Conservation (phyloP, 495 filamentous ascomycete species). For the Niebla homalea region DNA sequence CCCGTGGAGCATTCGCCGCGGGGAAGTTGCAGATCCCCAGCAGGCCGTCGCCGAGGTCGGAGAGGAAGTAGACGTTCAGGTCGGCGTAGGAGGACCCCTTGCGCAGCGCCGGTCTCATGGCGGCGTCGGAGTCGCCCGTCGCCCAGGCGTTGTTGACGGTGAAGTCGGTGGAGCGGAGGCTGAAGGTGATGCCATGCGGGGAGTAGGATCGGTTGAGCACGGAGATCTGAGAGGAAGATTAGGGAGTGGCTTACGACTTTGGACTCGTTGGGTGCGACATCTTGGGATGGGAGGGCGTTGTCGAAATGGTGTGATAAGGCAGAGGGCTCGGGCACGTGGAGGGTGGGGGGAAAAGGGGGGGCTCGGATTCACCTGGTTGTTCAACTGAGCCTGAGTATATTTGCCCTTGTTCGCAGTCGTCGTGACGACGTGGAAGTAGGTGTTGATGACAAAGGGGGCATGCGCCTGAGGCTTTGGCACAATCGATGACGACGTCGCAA, state of each 20-base stretch:
- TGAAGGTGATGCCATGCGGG: constrained; percentile 35
- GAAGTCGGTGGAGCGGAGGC: constrained; percentile 53
- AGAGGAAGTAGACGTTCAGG: constrained; percentile 40
- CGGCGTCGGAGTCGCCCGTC: constrained; percentile 43
- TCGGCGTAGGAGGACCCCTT: constrained; percentile 30
- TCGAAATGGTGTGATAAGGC: neutral
- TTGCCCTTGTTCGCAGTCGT: constrained; percentile 33
- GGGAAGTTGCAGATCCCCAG: constrained; percentile 38
- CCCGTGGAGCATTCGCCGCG: constrained; percentile 10
- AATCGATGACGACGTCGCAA: neutral
- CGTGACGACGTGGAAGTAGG: constrained; percentile 53
- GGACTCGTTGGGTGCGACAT: constrained; percentile 18
- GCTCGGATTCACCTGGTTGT: constrained; percentile 16
- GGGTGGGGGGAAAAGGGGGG: neutral
- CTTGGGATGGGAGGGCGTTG: constrained; percentile 2
- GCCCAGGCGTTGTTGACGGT: constrained; percentile 60
- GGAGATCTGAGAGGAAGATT: constrained; percentile 27
- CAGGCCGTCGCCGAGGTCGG: constrained; percentile 30
- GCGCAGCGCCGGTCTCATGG: constrained; percentile 53
- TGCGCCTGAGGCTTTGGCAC: neutral
- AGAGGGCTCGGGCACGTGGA: neutral
- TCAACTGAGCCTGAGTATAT: constrained; percentile 29
- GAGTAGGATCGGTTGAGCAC: constrained; percentile 31
- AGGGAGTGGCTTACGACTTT: neutral
- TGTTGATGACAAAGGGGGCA: constrained; percentile 29